Percentiles rank a stretch among this genome's conserved stretches.
Evolutionary conservation across 1,284 basidiomycete genomes (phyloP).

Genomic region (Melampsora abietis-canadensis): DNA sequence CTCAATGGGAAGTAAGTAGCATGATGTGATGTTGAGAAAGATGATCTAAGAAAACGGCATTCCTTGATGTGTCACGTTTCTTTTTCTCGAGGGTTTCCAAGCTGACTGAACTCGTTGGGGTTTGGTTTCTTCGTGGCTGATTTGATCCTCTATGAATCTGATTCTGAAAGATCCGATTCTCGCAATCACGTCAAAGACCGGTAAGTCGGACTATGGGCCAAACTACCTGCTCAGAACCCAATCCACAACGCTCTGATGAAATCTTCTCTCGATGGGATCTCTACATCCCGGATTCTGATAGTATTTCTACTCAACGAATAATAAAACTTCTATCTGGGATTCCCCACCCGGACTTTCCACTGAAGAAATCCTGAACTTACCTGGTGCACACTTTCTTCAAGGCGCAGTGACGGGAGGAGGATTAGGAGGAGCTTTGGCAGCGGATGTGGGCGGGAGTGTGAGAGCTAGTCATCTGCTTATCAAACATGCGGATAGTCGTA

Average conservation of each 20-base stretch:
- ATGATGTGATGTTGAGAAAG: not conserved
- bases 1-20: too few species aligned
- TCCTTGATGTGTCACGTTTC: not conserved
- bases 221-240: too few species aligned
- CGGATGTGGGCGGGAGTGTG: constrained; percentile 52
- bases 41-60: not conserved
- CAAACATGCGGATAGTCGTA: constrained; percentile 81
- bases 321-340: constrained; percentile 78
- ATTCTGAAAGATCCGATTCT: constrained; percentile 28
- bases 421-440: constrained; percentile 43
- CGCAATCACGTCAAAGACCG: constrained; percentile 40
- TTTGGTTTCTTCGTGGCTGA: too few species aligned
- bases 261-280: too few species aligned
- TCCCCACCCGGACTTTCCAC: constrained; percentile 64
- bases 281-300: not conserved
- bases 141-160: too few species aligned
- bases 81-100: not conserved
- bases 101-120: not conserved
- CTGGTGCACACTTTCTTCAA: constrained; percentile 50
- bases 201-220: constrained; percentile 26
- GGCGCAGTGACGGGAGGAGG: constrained; percentile 33
- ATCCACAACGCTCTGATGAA: not conserved
- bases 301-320: constrained; percentile 81
- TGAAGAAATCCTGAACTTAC: constrained; percentile 49
- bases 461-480: constrained; percentile 91